Conservation (phyloP, 352 stramenopile species). For the Globisporangium rhizosaccharum region DNA sequence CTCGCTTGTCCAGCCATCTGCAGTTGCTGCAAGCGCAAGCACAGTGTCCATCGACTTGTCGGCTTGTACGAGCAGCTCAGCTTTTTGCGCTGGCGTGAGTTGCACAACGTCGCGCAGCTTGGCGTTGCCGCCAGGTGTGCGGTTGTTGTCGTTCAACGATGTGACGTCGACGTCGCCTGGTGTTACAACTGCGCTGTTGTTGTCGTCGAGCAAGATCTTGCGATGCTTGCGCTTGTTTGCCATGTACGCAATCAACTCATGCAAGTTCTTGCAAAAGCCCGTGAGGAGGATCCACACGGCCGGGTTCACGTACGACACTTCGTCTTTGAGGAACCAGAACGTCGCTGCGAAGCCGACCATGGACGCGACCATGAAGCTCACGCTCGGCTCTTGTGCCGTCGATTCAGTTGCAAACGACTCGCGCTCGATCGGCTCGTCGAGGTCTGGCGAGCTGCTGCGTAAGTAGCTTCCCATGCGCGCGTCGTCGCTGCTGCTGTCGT, state of each 20-base stretch:
- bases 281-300: slow-evolving; percentile 71
- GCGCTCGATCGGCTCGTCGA: slow-evolving; percentile 5
- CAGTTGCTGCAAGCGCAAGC: slow-evolving; percentile 39
- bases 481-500: slow-evolving; percentile 35
- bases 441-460: background rate
- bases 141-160: background rate
- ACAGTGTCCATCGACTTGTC: slow-evolving; percentile 48
- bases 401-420: background rate
- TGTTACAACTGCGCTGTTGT: slow-evolving; percentile 12
- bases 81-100: slow-evolving; percentile 36
- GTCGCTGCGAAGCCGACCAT: slow-evolving; percentile 53
- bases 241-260: slow-evolving; percentile 39
- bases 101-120: slow-evolving; percentile 36
- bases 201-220: slow-evolving; percentile 1
- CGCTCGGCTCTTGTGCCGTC: slow-evolving; percentile 16
- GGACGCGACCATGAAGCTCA: slow-evolving; percentile 52
- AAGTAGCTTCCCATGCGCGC: slow-evolving; percentile 10
- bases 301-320: slow-evolving; percentile 63
- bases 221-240: slow-evolving; percentile 17
- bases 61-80: slow-evolving; percentile 43
- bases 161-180: slow-evolving; percentile 15
- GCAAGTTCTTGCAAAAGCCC: slow-evolving; percentile 69
- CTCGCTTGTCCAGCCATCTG: slow-evolving; percentile 61
- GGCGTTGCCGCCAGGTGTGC: background rate
- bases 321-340: slow-evolving; percentile 80